phyloP scores from a whole-genome alignment of 2,329 filamentous ascomycete species.

The Microdochium nivale region DNA sequence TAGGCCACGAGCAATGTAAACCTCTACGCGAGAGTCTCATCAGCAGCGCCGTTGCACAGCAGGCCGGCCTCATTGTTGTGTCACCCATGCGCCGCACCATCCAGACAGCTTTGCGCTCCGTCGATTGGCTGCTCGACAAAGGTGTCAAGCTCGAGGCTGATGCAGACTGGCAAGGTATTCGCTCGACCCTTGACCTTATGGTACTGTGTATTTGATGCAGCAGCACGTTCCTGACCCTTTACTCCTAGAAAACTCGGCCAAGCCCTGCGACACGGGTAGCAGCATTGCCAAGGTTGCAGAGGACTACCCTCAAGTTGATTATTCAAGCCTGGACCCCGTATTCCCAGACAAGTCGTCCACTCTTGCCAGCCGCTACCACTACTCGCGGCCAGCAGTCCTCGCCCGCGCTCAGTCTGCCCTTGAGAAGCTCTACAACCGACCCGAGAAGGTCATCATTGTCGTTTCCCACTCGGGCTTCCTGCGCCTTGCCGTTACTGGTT shows the following conservation, averaged over 20 bases:
- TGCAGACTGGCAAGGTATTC: constrained; percentile 57
- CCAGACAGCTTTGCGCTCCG: constrained; percentile 50
- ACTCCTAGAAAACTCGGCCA: constrained; percentile 38
- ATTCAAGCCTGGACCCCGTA: constrained; percentile 44
- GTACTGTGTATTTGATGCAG: background rate
- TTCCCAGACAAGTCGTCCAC: constrained; percentile 55
- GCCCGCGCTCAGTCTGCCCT: constrained; percentile 44
- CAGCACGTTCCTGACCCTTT: background rate
- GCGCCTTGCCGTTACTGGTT: constrained; percentile 44
- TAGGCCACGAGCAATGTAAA: constrained; percentile 40
- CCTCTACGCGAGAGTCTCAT: constrained; percentile 32
- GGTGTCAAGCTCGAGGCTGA: constrained; percentile 47
- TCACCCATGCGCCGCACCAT: constrained; percentile 59
- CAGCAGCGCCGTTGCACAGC: constrained; percentile 26
- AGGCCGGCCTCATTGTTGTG: constrained; percentile 47
- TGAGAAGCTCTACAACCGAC: constrained; percentile 37
- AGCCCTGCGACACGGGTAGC: constrained; percentile 55
- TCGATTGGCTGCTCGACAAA: constrained; percentile 48
- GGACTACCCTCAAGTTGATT: constrained; percentile 49
- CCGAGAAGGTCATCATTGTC: constrained; percentile 54
- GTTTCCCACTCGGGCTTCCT: constrained; percentile 59
- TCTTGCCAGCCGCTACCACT: constrained; percentile 37
- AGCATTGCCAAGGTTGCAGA: constrained; percentile 29
- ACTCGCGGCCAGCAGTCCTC: constrained; percentile 42
- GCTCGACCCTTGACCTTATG: background rate